A percentile compares a stretch with the other conserved stretches of the same genome.
Conservation (phyloP, 192 early-diverging fungal genomes). For the Coemansia sp. region DNA sequence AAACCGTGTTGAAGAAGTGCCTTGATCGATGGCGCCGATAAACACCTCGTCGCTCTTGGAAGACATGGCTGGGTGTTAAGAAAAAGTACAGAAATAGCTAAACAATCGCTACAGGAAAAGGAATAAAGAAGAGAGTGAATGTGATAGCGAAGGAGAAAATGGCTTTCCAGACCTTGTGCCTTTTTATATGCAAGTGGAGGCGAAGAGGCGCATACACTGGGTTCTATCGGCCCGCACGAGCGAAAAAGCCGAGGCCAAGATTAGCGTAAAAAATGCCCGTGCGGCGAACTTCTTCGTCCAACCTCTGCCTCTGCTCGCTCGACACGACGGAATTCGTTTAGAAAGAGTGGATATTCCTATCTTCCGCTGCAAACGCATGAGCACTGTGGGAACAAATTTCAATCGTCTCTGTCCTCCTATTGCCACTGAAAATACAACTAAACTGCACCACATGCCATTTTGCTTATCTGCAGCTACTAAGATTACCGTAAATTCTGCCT, state of each 20-base stretch:
- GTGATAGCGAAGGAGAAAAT: not conserved
- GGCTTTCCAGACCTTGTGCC: constrained; percentile 1
- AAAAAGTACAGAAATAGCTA: constrained; percentile 2
- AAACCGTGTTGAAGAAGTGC: constrained; percentile 88
- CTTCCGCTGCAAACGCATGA: not conserved
- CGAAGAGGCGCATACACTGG: not conserved
- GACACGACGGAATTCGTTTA: not conserved
- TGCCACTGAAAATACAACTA: not conserved
- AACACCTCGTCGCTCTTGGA: constrained; percentile 50
- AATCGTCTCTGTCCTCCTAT: not conserved
- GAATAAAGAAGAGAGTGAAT: not conserved
- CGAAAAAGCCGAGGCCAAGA: not conserved
- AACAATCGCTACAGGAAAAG: not conserved
- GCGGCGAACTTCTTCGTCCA: no score
- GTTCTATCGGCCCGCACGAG: not conserved
- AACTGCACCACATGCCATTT: not conserved
- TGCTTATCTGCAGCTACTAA: not conserved
- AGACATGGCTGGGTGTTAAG: constrained; percentile 17
- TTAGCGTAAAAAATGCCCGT: not conserved
- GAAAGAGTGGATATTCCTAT: not conserved
- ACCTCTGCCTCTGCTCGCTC: not conserved
- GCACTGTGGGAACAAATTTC: not conserved
- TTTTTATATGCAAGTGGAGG: constrained; percentile 1
- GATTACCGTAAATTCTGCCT: not conserved
- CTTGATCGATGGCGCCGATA: constrained; percentile 90